phyloP scores from a whole-genome alignment of 2,329 filamentous ascomycete genomes.

The Phyllosticta citriasiana region DNA sequence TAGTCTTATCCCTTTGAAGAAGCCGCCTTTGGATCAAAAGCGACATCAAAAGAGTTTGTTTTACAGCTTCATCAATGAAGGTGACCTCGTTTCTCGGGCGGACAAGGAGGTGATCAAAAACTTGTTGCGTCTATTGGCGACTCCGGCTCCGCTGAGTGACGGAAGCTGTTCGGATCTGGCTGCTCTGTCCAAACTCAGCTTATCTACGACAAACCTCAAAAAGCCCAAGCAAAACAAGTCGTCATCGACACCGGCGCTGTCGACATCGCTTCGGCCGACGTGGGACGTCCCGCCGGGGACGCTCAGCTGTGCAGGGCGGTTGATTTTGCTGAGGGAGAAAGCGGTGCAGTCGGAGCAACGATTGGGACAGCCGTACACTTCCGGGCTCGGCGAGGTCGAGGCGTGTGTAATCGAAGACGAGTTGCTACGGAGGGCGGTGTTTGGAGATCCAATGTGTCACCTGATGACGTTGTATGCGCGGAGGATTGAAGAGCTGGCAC shows the following conservation, averaged over 20 bases:
- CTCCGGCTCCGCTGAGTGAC: conserved; percentile 40
- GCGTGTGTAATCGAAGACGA: conserved; percentile 60
- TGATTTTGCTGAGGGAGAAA: conserved; percentile 50
- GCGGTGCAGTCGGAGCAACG: conserved; percentile 1
- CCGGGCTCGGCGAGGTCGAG: conserved; percentile 35
- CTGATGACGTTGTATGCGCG: conserved; percentile 68
- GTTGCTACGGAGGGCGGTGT: conserved; percentile 59
- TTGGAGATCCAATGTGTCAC: conserved; percentile 74
- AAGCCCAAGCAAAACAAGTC: conserved; percentile 10
- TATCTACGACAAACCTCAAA: neutral
- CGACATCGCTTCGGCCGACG: conserved; percentile 12
- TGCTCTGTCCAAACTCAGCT: neutral
- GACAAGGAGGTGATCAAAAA: conserved; percentile 67
- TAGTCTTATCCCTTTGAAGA: conserved; percentile 57
- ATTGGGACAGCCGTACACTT: neutral
- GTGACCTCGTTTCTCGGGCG: conserved; percentile 68
- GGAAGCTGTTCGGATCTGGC: neutral
- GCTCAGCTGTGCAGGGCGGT: conserved; percentile 59
- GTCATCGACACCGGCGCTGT: conserved; percentile 12
- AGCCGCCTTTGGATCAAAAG: conserved; percentile 33
- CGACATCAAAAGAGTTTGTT: conserved; percentile 58
- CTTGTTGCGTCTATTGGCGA: conserved; percentile 59
- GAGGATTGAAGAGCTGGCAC: conserved; percentile 61
- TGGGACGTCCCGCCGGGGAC: conserved; percentile 59
- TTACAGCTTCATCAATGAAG: conserved; percentile 73